Percentiles rank a stretch among this genome's conserved stretches.
These are phyloP conservation scores for Closterium sp. DNA, from an alignment of 139 green algal species.

Conservation along the genomic window DNA sequence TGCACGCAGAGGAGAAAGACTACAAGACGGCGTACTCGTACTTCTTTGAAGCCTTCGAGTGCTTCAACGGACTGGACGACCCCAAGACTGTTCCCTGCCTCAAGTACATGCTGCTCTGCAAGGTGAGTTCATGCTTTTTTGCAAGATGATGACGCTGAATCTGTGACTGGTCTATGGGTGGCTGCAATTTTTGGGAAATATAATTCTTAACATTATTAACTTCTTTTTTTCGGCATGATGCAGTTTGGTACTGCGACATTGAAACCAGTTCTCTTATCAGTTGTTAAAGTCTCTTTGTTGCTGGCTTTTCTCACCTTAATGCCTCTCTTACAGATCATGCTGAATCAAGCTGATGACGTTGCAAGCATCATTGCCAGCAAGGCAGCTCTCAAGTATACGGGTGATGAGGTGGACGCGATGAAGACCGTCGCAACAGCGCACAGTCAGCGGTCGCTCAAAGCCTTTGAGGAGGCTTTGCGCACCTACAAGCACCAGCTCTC, in stretches of 20 bases:
- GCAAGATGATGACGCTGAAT: constrained; percentile 68
- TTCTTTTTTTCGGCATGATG: not conserved
- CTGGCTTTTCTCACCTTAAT: not conserved
- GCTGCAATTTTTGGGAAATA: not conserved
- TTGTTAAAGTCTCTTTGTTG: not conserved
- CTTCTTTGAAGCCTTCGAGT: constrained; percentile 98
- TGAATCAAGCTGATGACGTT: constrained; percentile 69
- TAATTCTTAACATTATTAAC: not conserved
- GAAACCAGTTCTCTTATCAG: not conserved
- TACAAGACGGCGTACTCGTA: constrained; percentile 98
- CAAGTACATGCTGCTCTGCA: constrained; percentile 99
- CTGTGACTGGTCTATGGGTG: not conserved
- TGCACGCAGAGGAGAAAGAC: constrained; percentile 97
- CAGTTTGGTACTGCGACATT: not conserved
- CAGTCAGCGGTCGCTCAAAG: constrained; percentile 74
- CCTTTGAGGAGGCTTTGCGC: constrained; percentile 73
- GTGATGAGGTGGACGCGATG: constrained; percentile 87
- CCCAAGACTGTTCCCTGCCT: constrained; percentile 74
- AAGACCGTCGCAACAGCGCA: constrained; percentile 83
- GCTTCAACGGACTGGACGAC: constrained; percentile 76
- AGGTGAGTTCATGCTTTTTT: constrained; percentile 98
- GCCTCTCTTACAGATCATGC: constrained; percentile 12
- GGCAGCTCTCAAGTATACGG: constrained; percentile 87
- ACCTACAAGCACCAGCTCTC: constrained; percentile 75
- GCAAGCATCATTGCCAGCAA: constrained; percentile 86